Conservation (phyloP, 2,329 filamentous ascomycete genomes). For the Pleomassaria siparia region DNA sequence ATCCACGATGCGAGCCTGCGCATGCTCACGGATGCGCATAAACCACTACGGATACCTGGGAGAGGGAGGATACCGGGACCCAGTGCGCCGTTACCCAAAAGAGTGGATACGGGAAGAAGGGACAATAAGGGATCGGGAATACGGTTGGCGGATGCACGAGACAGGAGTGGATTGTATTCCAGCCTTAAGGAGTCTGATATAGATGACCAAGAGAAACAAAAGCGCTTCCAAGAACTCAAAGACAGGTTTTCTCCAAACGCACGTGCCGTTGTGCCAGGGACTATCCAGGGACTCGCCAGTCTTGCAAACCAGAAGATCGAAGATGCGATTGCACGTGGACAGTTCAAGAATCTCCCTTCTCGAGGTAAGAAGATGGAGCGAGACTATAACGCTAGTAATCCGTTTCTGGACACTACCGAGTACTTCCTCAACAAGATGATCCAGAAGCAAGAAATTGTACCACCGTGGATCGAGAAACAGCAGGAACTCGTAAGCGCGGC, state of each 20-base stretch:
- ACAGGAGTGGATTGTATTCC: slow-evolving; percentile 59
- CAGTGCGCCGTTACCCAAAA: slow-evolving; percentile 26
- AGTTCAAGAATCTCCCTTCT: slow-evolving; percentile 75
- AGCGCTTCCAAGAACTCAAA: slow-evolving; percentile 70
- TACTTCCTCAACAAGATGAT: slow-evolving; percentile 99
- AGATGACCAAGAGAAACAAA: slow-evolving; percentile 71
- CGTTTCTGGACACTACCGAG: slow-evolving; percentile 94
- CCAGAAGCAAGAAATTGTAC: slow-evolving; percentile 90
- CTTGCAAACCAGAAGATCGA: slow-evolving; percentile 92
- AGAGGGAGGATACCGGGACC: slow-evolving; percentile 20
- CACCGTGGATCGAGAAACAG: slow-evolving; percentile 98
- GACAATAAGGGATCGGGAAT: slow-evolving; percentile 27
- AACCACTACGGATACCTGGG: slow-evolving; percentile 46
- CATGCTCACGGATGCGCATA: slow-evolving; percentile 69
- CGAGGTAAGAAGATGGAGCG: slow-evolving; percentile 73
- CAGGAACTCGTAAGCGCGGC: slow-evolving; percentile 77
- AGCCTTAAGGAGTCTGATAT: slow-evolving; percentile 58
- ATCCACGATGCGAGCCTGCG: slow-evolving; percentile 75
- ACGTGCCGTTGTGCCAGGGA: slow-evolving; percentile 73
- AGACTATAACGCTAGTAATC: slow-evolving; percentile 80
- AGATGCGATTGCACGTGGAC: slow-evolving; percentile 86
- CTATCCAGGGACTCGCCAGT: slow-evolving; percentile 75
- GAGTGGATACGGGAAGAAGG: slow-evolving; percentile 39
- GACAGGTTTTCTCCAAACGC: slow-evolving; percentile 77
- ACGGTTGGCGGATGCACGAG: slow-evolving; percentile 59